phyloP scores from a whole-genome alignment of 2,329 filamentous ascomycete species.

The Lasiodiplodia hormozganensis region DNA sequence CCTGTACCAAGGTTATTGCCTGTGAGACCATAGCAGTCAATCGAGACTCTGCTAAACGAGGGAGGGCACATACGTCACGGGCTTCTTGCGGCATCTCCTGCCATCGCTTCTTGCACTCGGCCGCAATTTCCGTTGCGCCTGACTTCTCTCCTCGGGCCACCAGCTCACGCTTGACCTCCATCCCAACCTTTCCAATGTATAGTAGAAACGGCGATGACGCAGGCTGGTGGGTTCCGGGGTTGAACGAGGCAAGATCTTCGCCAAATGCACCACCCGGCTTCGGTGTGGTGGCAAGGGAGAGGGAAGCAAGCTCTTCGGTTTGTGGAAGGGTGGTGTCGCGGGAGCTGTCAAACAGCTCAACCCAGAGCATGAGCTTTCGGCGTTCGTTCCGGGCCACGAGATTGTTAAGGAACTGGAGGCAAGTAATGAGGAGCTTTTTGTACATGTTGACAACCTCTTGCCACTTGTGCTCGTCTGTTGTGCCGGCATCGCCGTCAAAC shows the following conservation, averaged over 20 bases:
- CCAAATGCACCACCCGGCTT: slow-evolving; percentile 29
- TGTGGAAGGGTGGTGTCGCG: slow-evolving; percentile 45
- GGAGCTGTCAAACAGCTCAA: slow-evolving; percentile 68
- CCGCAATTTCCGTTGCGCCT: slow-evolving; percentile 49
- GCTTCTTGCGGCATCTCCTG: slow-evolving; percentile 48
- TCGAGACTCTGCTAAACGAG: slow-evolving; percentile 11
- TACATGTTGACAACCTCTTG: slow-evolving; percentile 70
- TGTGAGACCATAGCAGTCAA: slow-evolving; percentile 14
- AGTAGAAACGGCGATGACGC: slow-evolving; percentile 49
- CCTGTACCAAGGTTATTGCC: slow-evolving; percentile 38
- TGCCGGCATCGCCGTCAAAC: slow-evolving; percentile 69
- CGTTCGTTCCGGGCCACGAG: slow-evolving; percentile 71
- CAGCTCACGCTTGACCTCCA: slow-evolving; percentile 47
- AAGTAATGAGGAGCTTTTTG: slow-evolving; percentile 70
- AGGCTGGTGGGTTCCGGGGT: slow-evolving; percentile 38
- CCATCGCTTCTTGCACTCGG: slow-evolving; percentile 50
- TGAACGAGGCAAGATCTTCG: slow-evolving; percentile 3
- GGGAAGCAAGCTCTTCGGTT: slow-evolving; percentile 33
- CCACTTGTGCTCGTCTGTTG: slow-evolving; percentile 69
- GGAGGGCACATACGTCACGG: slow-evolving; percentile 33
- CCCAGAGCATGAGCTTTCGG: slow-evolving; percentile 69
- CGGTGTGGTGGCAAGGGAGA: slow-evolving; percentile 3
- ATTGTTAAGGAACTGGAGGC: slow-evolving; percentile 71
- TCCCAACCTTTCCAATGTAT: slow-evolving; percentile 48
- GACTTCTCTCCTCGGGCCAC: slow-evolving; percentile 45